phyloP scores from a whole-genome alignment of 2,329 filamentous ascomycete genomes.

The Nemania sp. region DNA sequence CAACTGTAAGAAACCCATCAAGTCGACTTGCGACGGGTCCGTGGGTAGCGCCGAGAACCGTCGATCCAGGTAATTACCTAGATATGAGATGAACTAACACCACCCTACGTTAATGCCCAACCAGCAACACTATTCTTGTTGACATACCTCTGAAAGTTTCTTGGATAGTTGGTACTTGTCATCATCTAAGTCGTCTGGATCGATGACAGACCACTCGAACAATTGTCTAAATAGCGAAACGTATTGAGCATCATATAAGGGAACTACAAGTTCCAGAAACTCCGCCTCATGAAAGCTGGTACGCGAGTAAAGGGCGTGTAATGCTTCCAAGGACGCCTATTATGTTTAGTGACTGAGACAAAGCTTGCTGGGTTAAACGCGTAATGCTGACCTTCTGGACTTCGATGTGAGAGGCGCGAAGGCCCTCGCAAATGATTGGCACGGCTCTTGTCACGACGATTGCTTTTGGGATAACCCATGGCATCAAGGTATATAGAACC shows the following conservation, averaged over 20 bases:
- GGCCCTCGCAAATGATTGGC: constrained; percentile 69
- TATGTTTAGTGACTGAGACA: constrained; percentile 15
- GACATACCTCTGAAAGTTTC: constrained; percentile 83
- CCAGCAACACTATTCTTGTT: background rate
- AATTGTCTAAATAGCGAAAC: constrained; percentile 73
- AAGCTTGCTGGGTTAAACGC: background rate
- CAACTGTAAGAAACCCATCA: constrained; percentile 77
- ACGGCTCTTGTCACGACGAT: constrained; percentile 74
- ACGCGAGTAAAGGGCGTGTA: constrained; percentile 81
- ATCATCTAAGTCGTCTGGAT: constrained; percentile 83
- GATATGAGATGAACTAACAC: constrained; percentile 75
- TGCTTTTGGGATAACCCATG: constrained; percentile 86
- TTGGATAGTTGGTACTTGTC: constrained; percentile 91
- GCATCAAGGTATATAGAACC: constrained; percentile 76
- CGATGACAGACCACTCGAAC: constrained; percentile 79
- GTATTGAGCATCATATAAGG: constrained; percentile 75
- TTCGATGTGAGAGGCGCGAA: constrained; percentile 70
- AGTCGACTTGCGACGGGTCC: constrained; percentile 59
- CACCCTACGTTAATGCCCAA: constrained; percentile 12
- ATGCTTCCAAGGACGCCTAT: constrained; percentile 78
- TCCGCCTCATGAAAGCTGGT: constrained; percentile 76
- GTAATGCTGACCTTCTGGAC: constrained; percentile 70
- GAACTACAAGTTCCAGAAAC: constrained; percentile 75
- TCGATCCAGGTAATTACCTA: constrained; percentile 82
- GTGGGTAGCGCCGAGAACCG: constrained; percentile 69